A percentile compares a stretch with the other conserved stretches of the same genome.
Conservation (phyloP, 352 stramenopile genomes). For the Elongisporangium undulatum region DNA sequence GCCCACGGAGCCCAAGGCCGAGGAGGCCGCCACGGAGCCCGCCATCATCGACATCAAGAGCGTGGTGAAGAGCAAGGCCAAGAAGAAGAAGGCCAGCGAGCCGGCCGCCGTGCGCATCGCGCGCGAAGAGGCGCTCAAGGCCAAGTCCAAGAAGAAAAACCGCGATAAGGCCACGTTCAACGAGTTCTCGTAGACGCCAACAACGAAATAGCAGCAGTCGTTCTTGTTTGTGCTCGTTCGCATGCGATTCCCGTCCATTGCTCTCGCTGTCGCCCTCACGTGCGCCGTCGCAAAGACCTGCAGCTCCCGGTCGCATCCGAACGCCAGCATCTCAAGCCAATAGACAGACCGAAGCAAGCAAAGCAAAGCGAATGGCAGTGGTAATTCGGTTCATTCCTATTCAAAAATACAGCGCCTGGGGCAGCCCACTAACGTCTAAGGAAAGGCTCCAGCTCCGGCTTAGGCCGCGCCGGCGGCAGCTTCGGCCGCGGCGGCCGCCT, state of each 20-base stretch:
- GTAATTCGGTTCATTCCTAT: background rate
- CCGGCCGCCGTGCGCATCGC: constrained; percentile 58
- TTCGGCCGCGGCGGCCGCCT: background rate
- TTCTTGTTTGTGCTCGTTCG: background rate
- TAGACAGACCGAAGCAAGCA: background rate
- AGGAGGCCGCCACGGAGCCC: constrained; percentile 16
- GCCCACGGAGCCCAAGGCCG: constrained; percentile 12
- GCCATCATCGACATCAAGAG: constrained; percentile 69
- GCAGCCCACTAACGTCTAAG: background rate
- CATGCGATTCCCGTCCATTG: background rate
- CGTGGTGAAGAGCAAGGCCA: constrained; percentile 67
- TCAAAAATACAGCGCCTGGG: background rate
- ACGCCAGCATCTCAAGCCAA: too few relatives aligned
- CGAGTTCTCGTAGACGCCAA: constrained; percentile 53
- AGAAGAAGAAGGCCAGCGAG: constrained; percentile 69
- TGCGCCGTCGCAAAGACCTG: background rate
- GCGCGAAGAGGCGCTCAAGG: constrained; percentile 61
- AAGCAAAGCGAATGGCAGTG: background rate
- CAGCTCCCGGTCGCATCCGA: too few relatives aligned
- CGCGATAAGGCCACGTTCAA: constrained; percentile 75
- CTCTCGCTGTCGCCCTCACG: background rate
- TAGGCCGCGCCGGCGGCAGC: background rate
- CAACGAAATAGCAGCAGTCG: background rate
- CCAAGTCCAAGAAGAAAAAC: constrained; percentile 72
- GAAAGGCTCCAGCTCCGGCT: too few relatives aligned